A percentile compares a stretch with the other conserved stretches of the same genome.
These are phyloP conservation scores for Hygrocybe coccinea DNA, from an alignment of 768 basidiomycete species.

Conservation along the genomic window DNA sequence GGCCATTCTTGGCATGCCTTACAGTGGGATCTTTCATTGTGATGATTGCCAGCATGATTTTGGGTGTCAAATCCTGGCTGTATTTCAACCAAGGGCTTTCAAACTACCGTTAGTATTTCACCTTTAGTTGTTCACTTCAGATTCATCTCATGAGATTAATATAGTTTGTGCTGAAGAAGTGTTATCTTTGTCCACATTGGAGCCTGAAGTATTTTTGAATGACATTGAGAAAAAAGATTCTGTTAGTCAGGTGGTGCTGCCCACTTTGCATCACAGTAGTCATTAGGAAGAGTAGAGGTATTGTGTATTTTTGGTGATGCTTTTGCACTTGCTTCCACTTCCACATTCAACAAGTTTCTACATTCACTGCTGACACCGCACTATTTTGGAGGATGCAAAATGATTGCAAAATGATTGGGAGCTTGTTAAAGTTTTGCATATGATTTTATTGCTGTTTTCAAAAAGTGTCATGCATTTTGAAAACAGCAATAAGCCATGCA, in stretches of 20 bases:
- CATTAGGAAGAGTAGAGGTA: background rate
- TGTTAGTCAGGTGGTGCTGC: background rate
- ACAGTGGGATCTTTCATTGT: conserved; percentile 43
- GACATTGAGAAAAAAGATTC: conserved; percentile 9
- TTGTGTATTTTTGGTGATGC: background rate
- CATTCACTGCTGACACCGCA: too few species aligned
- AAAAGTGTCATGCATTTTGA: too few species aligned
- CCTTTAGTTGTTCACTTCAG: conserved; percentile 6
- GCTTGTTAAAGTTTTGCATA: too few species aligned
- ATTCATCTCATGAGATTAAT: background rate
- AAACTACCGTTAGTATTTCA: conserved; percentile 45
- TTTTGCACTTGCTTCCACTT: too few species aligned
- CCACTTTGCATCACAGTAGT: background rate
- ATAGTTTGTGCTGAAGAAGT: conserved; percentile 19
- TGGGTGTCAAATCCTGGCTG: conserved; percentile 46
- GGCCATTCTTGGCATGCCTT: conserved; percentile 47
- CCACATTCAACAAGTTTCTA: too few species aligned
- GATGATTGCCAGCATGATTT: conserved; percentile 37
- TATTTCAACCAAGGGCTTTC: conserved; percentile 54
- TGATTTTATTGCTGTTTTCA: too few species aligned
- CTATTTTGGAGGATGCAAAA: too few species aligned
- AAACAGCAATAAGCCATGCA: too few species aligned
- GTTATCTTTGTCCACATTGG: conserved; percentile 13
- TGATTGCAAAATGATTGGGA: too few species aligned
- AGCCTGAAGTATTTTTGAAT: conserved; percentile 16